Base-by-base conservation (phyloP, 1,139 yeast genomes). In the Yamadazyma buinensis region DNA sequence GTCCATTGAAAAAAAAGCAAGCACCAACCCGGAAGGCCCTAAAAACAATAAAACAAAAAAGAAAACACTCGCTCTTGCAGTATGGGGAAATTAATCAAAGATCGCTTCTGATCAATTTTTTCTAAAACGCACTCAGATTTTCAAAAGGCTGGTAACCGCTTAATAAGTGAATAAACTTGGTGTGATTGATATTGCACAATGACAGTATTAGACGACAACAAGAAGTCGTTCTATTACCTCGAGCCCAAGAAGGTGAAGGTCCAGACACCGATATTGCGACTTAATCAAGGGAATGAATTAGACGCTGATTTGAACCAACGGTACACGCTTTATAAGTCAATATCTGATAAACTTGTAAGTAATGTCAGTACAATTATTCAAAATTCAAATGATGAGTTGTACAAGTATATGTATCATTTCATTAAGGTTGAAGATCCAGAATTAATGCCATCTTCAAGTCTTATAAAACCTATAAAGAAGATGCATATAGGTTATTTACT, bases 401-500 rank as follows among this genome's bases (percentile, higher is more conserved):
- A 35, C 17, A 33, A 33, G 11, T 37, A 36, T 20, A 36, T 45
- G 10, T 17, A 31, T 15, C 30, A 26, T 24, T 42, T 43, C 25
- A 29, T 38, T 17, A 32, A 29, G 21, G 33, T 21, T 2, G 33
- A 32, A 14, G 14, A 12, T 10, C 29, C 30, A 5, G 21, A 23
- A n/a, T 15, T n/a, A n/a, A 7, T 10, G n/a, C 11, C 8, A 5
- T 7, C 23, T 17, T 10, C 9, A n/a, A 19, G 37, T 15, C 14
- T 32, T 3, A 34, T 35, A 8, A 26, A 31, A n/a, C 38, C 38
- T 5, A 15, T 17, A 7, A 24, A 41, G 11, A 62, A 62, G 37
- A 43, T 75, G 7, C 60, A 61, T 3, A 60, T 73, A 2, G 77
- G 72, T 1, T 59, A 75, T 36, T 52, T 79, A 5, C 68, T 67